Evolutionary conservation across 2,329 filamentous ascomycete genomes (phyloP), one percentile per base, ranked within the genome.

Genomic region (Thermoascus crustaceus): DNA sequence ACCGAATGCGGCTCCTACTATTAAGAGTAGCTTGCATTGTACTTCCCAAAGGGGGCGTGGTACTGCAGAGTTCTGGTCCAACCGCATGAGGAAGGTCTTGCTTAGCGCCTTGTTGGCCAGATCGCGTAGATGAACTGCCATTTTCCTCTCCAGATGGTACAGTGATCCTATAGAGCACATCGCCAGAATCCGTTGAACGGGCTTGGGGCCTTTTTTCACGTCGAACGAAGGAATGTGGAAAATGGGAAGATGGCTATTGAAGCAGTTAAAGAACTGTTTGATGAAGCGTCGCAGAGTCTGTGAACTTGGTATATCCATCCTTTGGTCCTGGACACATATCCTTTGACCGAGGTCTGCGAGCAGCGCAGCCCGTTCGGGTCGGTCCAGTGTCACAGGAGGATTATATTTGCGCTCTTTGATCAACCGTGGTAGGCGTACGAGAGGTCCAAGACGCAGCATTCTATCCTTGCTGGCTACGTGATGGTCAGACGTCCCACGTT

Each of bases 131-230:
- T 43, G 41, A 25, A 44, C 49, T 3, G 57, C 54, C 10, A 48
- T 45, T 13, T 52, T 54, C 14, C 54, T 49, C n/a, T 54, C 50
- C 6, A 27, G 18, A 11, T 33, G 48, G 35, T 58, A 59, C 2
- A 55, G 40, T 4, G 58, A 57, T 1, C 58, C 58, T 35, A 61
- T 56, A 10, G 55, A 53, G 30, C 56, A 60, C 27, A 62, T 60
- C 2, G 55, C 51, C 4, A 61, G 42, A 5, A 57, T 33, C 7
- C n/a, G n/a, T n/a, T n/a, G n/a, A 62, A 37, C 2, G 54, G 53
- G 14, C 51, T 49, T 10, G 55, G 53, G 5, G 45, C 46, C 4
- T 35, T 38, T 10, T 39, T 41, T 9, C n/a, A 55, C 34, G 17
- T 54, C 43, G 29, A 59, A 43, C 0, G 57, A 53, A 7, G 53